phyloP scores from a whole-genome alignment of 2,329 filamentous ascomycete genomes.

The Trichoderma koningii region DNA sequence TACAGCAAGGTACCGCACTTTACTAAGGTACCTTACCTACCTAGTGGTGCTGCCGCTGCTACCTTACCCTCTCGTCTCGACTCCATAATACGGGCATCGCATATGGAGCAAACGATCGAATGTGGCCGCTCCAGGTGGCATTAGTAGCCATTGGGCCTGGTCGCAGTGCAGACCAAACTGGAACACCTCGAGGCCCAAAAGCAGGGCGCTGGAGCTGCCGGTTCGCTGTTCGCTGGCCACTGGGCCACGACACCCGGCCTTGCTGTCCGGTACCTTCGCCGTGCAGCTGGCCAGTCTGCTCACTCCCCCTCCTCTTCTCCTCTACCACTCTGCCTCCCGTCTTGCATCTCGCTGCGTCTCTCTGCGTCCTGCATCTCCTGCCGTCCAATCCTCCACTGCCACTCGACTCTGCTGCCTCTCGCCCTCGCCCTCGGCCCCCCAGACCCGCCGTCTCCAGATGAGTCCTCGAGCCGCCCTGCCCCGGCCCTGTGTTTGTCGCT shows the following conservation, averaged over 20 bases:
- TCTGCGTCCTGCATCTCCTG: background rate
- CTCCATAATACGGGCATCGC: conserved; percentile 1
- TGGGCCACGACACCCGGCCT: conserved; percentile 23
- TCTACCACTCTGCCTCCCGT: background rate
- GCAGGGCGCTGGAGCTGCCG: conserved; percentile 20
- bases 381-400: no score
- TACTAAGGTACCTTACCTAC: no score
- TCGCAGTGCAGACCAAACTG: background rate
- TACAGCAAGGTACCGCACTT: no score
- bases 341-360: conserved; percentile 23
- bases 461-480: conserved; percentile 33
- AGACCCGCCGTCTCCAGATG: conserved; percentile 36
- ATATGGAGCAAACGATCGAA: background rate
- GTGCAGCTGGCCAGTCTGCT: conserved; percentile 12
- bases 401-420: no score
- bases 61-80: background rate
- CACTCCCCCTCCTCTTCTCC: conserved; percentile 15
- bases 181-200: conserved; percentile 11
- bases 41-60: background rate
- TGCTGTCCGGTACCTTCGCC: background rate
- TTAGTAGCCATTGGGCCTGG: background rate
- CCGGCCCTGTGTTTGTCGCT: conserved; percentile 33
- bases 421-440: background rate
- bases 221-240: conserved; percentile 19
- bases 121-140: background rate